These are phyloP conservation scores for Curvularia hawaiiensis DNA, from an alignment of 2,329 filamentous ascomycete species.

Conservation along the genomic window DNA sequence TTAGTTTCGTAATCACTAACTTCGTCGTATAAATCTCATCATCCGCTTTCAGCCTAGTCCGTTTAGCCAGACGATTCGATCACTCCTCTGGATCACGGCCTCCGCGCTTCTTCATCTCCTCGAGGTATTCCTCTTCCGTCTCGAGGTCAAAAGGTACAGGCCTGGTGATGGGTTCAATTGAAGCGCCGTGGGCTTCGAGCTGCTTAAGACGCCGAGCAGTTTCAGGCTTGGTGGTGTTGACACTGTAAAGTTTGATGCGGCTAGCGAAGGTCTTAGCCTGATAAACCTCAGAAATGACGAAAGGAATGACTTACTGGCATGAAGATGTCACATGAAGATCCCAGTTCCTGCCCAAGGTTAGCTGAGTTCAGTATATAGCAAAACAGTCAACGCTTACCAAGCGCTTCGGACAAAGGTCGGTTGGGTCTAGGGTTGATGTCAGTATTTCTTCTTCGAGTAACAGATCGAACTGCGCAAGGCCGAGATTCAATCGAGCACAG, in stretches of 20 bases:
- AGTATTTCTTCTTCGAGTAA: slow-evolving; percentile 3
- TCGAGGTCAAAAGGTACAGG: slow-evolving; percentile 59
- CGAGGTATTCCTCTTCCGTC: slow-evolving; percentile 56
- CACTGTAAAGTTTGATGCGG: slow-evolving; percentile 60
- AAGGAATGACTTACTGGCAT: slow-evolving; percentile 53
- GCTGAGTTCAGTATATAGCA: slow-evolving; percentile 5
- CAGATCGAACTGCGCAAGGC: no score
- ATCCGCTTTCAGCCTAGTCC: not conserved
- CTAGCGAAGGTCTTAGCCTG: not conserved
- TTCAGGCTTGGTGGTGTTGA: slow-evolving; percentile 58
- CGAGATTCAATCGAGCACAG: not conserved
- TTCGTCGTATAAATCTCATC: not conserved
- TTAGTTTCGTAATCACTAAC: not conserved
- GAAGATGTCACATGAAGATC: slow-evolving; percentile 68
- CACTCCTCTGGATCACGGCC: slow-evolving; percentile 54
- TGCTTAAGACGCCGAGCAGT: slow-evolving; percentile 59
- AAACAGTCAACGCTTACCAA: slow-evolving; percentile 40
- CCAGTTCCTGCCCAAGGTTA: slow-evolving; percentile 62
- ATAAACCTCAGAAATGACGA: no score
- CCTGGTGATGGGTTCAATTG: slow-evolving; percentile 60
- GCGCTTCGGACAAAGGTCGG: slow-evolving; percentile 51
- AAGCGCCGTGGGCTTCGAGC: slow-evolving; percentile 56
- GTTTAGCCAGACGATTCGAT: not conserved
- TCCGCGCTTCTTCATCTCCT: slow-evolving; percentile 47
- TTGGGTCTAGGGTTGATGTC: slow-evolving; percentile 43